These are phyloP conservation scores for Hyphopichia khmerensis DNA, from an alignment of 1,139 yeast species.

Conservation along the genomic window DNA sequence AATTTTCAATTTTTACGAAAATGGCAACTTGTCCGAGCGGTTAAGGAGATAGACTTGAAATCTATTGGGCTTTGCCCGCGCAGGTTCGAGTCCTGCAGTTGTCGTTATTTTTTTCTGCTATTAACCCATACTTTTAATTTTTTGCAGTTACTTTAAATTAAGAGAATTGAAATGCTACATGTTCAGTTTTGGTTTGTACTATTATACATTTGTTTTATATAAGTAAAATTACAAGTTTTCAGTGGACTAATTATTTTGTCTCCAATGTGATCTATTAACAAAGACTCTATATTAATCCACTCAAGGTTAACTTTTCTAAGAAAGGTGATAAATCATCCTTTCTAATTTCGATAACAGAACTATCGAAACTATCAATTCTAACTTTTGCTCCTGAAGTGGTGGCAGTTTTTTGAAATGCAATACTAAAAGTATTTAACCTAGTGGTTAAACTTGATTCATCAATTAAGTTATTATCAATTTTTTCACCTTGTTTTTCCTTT, in stretches of 20 bases:
- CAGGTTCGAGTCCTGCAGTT: constrained; percentile 42
- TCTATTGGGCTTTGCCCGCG: constrained; percentile 42
- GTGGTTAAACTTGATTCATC: constrained; percentile 28
- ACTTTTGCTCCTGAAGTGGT: constrained; percentile 82
- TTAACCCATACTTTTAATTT: constrained; percentile 1
- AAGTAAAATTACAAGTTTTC: neutral
- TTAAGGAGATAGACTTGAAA: constrained; percentile 40
- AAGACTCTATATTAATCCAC: constrained; percentile 35
- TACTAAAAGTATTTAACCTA: constrained; percentile 75
- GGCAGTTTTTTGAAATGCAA: constrained; percentile 87
- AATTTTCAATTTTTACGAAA: neutral
- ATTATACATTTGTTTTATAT: neutral
- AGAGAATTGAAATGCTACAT: no score
- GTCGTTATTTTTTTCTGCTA: constrained; percentile 24
- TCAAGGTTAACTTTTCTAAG: constrained; percentile 65
- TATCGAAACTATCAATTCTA: constrained; percentile 90
- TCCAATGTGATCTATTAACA: no score
- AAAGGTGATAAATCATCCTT: constrained; percentile 88
- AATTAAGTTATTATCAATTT: neutral
- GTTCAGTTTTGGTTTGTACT: no score
- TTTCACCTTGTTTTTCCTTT: constrained; percentile 23
- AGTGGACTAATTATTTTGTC: no score
- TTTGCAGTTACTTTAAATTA: no score
- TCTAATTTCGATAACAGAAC: constrained; percentile 85
- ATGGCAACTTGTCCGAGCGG: constrained; percentile 42